Conservation (phyloP, 345 rosid species). For the Mangifera indica region DNA sequence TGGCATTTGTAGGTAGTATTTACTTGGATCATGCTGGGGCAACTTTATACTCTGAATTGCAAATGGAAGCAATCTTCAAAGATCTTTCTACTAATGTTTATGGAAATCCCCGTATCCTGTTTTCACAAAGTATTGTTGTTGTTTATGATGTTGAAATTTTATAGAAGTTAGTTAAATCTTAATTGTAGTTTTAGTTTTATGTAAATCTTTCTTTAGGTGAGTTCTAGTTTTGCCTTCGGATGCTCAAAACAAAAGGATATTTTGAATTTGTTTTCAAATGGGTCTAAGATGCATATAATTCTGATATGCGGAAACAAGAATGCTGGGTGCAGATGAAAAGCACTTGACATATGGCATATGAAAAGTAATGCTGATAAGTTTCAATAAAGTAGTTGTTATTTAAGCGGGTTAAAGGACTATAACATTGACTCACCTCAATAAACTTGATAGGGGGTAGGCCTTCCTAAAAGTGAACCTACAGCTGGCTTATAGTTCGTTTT, state of each 20-base stretch:
- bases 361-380: neutral
- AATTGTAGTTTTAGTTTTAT: neutral
- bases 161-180: neutral
- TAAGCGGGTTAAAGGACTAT: neutral
- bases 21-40: slow-evolving; percentile 98
- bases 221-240: neutral
- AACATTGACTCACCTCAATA: neutral
- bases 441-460: neutral
- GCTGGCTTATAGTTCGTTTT: neutral
- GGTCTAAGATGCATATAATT: neutral
- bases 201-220: neutral
- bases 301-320: neutral
- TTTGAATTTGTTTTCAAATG: no score
- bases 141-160: neutral
- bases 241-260: neutral
- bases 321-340: neutral
- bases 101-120: slow-evolving; percentile 97
- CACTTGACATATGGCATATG: neutral
- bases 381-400: neutral
- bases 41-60: slow-evolving; percentile 88
- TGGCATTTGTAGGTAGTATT: slow-evolving; percentile 55
- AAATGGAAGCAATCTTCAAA: slow-evolving; percentile 78
- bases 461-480: neutral
- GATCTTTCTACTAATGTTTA: slow-evolving; percentile 60
- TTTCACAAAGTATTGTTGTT: neutral